Evolutionary conservation across 768 basidiomycete genomes (phyloP), one percentile per base, ranked within the genome.

Genomic region (Amanita muscaria): DNA sequence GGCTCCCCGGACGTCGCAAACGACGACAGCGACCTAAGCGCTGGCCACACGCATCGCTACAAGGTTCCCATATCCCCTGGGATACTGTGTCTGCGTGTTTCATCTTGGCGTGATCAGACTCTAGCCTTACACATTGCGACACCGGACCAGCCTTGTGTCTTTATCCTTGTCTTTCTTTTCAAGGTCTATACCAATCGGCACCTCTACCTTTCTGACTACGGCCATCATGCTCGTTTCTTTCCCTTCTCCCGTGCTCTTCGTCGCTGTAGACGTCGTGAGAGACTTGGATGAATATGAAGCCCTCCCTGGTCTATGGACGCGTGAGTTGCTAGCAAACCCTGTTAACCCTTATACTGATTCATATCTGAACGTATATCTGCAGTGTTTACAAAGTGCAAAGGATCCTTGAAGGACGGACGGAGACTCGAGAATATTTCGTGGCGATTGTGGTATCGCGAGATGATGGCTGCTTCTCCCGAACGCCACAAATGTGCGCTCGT

Each of bases 381-480:
- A 88, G 89, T 92, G 5, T 89, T 92, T 56, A 78, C 85, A 41
- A 87, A 88, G 60, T 88, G 83, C 67, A 88, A 86, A 61, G 73
- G 77, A 51, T 79, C 79, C 1, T 66, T 92, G 3, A 74, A 83
- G 53, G 82, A 91, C 53, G 90, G 90, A n/a, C 72, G 68, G 5
- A 65, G 89, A 22, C 72, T 91, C 22, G 89, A 92, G 64, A 90
- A 93, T 56, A 81, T 92, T 43, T 80, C 84, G 3, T 93, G 89
- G 89, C 69, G 89, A 42, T 65, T 92, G 6, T 87, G 87, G 83
- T 76, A 83, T 58, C 74, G 79, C 51, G 77, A 84, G 49, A 66
- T 83, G 55, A 59, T 69, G 47, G 34, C 29, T 29, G 11, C 41
- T 10, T 40, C 35, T 35, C 9, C 30, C 34, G 10, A 48, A 29